These are phyloP conservation scores for Auriscalpium vulgare DNA, from an alignment of 768 basidiomycete species.

Conservation along the genomic window DNA sequence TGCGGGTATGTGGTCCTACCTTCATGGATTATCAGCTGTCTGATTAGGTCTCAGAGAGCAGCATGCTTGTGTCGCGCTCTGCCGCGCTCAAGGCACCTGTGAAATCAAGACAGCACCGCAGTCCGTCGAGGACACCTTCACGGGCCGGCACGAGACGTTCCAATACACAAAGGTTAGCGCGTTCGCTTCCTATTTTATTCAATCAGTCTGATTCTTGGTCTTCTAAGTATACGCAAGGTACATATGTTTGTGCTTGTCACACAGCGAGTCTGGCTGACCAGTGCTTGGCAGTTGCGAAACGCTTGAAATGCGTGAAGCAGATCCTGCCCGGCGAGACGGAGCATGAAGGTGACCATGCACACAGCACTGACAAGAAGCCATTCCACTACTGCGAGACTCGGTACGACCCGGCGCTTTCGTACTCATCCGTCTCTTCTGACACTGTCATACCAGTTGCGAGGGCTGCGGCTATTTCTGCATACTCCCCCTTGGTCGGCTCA, in stretches of 20 bases:
- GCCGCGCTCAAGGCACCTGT: slow-evolving; percentile 42
- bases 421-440: not conserved
- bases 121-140: slow-evolving; percentile 55
- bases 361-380: slow-evolving; percentile 34
- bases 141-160: slow-evolving; percentile 51
- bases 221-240: slow-evolving; percentile 47
- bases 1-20: slow-evolving; percentile 38
- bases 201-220: not conserved
- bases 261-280: no score
- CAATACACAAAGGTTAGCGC: slow-evolving; percentile 51
- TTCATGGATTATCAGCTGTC: not conserved
- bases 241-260: no score
- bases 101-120: slow-evolving; percentile 52
- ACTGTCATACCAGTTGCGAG: slow-evolving; percentile 31
- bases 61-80: slow-evolving; percentile 38
- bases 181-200: not conserved
- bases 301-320: slow-evolving; percentile 38
- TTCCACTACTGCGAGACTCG: slow-evolving; percentile 49
- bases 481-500: slow-evolving; percentile 37
- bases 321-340: slow-evolving; percentile 34
- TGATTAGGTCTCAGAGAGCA: slow-evolving; percentile 31
- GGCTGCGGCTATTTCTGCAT: slow-evolving; percentile 55
- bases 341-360: slow-evolving; percentile 43
- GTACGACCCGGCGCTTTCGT: slow-evolving; percentile 20
- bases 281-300: slow-evolving; percentile 34